phyloP scores from a whole-genome alignment of 164 flowering plant species.

The Piper betle region DNA sequence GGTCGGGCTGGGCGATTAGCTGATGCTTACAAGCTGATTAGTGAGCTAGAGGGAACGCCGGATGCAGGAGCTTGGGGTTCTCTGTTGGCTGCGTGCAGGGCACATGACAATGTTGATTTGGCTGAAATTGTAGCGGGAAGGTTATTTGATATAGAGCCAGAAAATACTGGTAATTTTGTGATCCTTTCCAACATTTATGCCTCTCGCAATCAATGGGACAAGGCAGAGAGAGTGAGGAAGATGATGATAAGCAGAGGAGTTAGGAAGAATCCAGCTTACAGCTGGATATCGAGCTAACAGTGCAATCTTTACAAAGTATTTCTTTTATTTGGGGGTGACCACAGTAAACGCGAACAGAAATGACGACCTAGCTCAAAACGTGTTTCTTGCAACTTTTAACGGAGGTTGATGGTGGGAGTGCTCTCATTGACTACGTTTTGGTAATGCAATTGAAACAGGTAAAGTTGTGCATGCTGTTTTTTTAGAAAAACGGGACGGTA shows the following conservation, averaged over 20 bases:
- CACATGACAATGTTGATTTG: constrained; percentile 26
- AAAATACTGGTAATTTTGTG: constrained; percentile 33
- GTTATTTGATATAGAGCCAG: constrained; percentile 36
- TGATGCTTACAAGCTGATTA: constrained; percentile 22
- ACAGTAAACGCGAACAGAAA: no score
- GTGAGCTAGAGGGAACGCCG: constrained; percentile 2
- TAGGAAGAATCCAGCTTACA: constrained; percentile 29
- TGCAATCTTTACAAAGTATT: no score
- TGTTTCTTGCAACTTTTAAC: no score
- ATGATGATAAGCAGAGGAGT: constrained; percentile 18
- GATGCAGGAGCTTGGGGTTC: constrained; percentile 38
- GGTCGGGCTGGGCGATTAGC: constrained; percentile 29
- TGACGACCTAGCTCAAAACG: no score
- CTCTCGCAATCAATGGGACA: constrained; percentile 24
- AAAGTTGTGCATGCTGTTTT: no score
- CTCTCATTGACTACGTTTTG: no score
- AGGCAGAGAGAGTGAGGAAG: constrained; percentile 24
- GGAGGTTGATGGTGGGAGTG: no score
- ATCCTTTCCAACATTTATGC: constrained; percentile 32
- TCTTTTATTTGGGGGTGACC: no score
- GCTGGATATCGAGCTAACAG: constrained; percentile 18
- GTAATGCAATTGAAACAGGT: no score
- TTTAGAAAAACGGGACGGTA: no score
- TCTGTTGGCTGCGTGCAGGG: constrained; percentile 26
- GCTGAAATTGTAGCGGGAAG: constrained; percentile 31